Evolutionary conservation across 1,284 basidiomycete genomes (phyloP).

Genomic region (Cutaneotrichosporon curvatum): DNA sequence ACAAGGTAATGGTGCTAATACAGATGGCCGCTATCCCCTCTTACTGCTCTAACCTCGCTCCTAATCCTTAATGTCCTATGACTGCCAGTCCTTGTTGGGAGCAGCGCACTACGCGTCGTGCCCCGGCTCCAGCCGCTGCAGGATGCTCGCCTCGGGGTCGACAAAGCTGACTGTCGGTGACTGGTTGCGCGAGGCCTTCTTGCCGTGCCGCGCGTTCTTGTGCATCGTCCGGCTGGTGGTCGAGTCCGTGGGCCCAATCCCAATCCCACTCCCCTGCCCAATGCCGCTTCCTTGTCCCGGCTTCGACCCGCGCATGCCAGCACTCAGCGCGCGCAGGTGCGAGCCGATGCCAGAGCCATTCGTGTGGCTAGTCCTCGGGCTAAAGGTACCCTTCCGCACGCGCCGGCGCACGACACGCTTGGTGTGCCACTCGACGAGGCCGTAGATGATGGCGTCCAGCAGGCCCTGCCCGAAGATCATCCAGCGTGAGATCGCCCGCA

Average conservation of each 20-base stretch:
- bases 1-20: background rate
- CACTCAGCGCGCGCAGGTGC: background rate
- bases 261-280: no score
- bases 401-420: constrained; percentile 36
- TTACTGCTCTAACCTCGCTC: no score
- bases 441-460: constrained; percentile 45
- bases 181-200: constrained; percentile 1
- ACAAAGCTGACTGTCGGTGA: constrained; percentile 14
- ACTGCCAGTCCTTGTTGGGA: background rate
- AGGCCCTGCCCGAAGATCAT: constrained; percentile 46
- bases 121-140: constrained; percentile 9
- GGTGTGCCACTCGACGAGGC: constrained; percentile 45
- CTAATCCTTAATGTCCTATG: no score
- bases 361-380: constrained; percentile 10
- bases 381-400: constrained; percentile 32
- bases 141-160: constrained; percentile 15
- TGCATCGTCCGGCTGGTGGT: background rate
- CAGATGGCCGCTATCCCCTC: background rate
- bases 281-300: no score
- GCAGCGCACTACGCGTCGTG: background rate
- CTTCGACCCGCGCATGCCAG: no score
- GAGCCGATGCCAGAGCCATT: background rate
- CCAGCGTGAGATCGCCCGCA: constrained; percentile 45
- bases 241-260: background rate
- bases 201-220: background rate